Evolutionary conservation across 148 eudicot species (phyloP).

Genomic region (Diospyros lotus): DNA sequence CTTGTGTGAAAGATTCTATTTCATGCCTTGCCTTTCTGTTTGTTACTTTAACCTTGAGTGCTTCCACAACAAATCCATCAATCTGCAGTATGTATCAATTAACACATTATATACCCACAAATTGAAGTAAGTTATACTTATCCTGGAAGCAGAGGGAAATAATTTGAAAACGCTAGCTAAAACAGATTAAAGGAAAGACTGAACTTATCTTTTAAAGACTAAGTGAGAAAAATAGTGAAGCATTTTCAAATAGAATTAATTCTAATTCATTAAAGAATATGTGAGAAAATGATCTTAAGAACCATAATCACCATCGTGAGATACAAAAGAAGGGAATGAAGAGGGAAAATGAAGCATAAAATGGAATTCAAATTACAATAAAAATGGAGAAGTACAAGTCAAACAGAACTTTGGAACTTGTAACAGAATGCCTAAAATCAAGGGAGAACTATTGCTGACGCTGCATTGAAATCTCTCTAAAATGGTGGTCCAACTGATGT

Average conservation of each 20-base stretch:
- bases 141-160: not conserved
- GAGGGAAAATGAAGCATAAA: not conserved
- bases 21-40: conserved; percentile 36
- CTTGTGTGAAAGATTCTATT: conserved; percentile 52
- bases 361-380: not conserved
- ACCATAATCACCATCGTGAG: not conserved
- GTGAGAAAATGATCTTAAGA: not conserved
- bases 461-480: not conserved
- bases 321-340: not conserved
- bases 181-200: not conserved
- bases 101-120: not conserved
- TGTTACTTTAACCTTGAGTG: conserved; percentile 35
- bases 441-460: not conserved
- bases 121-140: not conserved
- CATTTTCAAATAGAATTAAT: not conserved
- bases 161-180: not conserved
- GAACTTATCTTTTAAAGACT: not conserved
- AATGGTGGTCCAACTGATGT: not conserved
- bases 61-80: conserved; percentile 82
- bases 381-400: not conserved
- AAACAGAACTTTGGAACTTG: not conserved
- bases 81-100: conserved; percentile 40
- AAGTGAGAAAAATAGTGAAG: not conserved
- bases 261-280: not conserved
- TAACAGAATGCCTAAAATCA: not conserved